phyloP scores from a whole-genome alignment of 176 grass and related monocot species.

The Bonia amplexicaulis region DNA sequence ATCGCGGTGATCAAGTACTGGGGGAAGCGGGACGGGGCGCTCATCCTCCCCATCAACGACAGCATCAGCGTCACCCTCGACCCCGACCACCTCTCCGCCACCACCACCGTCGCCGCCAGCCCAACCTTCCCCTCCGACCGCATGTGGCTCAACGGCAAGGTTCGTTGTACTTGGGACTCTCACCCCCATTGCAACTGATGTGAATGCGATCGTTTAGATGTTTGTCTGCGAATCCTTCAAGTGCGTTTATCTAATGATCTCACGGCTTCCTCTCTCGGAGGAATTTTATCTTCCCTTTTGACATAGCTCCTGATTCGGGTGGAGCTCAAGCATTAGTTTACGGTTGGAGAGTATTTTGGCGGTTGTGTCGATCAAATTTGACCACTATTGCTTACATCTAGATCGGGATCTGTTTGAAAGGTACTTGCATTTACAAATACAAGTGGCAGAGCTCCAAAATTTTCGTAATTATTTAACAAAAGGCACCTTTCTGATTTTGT shows the following conservation, averaged over 20 bases:
- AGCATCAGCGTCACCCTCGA: conserved; percentile 97
- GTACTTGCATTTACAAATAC: not conserved
- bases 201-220: not conserved
- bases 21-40: conserved; percentile 93
- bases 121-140: conserved; percentile 75
- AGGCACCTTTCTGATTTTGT: not conserved
- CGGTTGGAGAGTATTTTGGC: not conserved
- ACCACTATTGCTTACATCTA: not conserved
- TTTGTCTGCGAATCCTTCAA: not conserved
- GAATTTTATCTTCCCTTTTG: not conserved
- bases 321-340: not conserved
- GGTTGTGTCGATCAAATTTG: not conserved
- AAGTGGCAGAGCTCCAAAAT: not conserved
- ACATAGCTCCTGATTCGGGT: not conserved
- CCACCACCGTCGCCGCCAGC: conserved; percentile 89
- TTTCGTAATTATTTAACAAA: not conserved
- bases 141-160: conserved; percentile 99
- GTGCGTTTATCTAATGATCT: not conserved
- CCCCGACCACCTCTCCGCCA: conserved; percentile 90
- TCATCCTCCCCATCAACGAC: conserved; percentile 91
- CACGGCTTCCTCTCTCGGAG: not conserved
- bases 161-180: not conserved
- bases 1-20: conserved; percentile 99
- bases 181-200: not conserved
- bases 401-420: not conserved